phyloP scores from a whole-genome alignment of 2,329 filamentous ascomycete genomes.

The Rhynchosporium agropyri region DNA sequence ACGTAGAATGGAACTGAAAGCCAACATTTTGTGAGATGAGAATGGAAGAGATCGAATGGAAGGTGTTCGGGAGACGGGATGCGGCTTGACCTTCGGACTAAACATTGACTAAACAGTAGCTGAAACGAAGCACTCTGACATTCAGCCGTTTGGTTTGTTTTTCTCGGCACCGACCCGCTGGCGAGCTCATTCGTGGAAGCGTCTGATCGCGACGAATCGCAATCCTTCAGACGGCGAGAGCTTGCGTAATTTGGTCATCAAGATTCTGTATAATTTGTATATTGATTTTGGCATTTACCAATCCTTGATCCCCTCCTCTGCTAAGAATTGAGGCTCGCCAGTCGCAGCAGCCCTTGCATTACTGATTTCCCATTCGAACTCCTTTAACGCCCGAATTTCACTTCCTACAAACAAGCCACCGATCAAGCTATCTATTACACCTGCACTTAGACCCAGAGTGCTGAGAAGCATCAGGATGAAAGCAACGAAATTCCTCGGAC shows the following conservation, averaged over 20 bases:
- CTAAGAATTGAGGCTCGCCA: conserved; percentile 34
- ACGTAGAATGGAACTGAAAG: neutral
- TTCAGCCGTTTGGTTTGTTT: neutral
- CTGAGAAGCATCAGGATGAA: conserved; percentile 81
- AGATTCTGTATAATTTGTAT: neutral
- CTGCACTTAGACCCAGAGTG: conserved; percentile 74
- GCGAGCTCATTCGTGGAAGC: conserved; percentile 1
- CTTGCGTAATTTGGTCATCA: neutral
- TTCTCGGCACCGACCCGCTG: neutral
- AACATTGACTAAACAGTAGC: conserved; percentile 8
- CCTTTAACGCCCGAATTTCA: conserved; percentile 79
- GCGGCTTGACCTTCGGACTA: conserved; percentile 12
- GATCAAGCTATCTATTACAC: conserved; percentile 82
- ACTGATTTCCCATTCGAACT: conserved; percentile 91
- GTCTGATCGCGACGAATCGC: neutral
- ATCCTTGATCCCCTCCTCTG: conserved; percentile 38
- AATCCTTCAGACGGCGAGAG: neutral
- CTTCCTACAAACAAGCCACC: conserved; percentile 83
- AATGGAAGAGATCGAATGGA: neutral
- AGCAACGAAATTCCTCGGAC: conserved; percentile 71
- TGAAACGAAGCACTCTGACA: conserved; percentile 6
- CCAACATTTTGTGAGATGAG: neutral
- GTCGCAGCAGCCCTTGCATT: conserved; percentile 57
- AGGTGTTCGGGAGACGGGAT: neutral
- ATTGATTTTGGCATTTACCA: conserved; percentile 32